A percentile compares a stretch with the other conserved stretches of the same genome.
Evolutionary conservation across 1,284 basidiomycete genomes (phyloP).

Genomic region (Heliocybe sulcata): DNA sequence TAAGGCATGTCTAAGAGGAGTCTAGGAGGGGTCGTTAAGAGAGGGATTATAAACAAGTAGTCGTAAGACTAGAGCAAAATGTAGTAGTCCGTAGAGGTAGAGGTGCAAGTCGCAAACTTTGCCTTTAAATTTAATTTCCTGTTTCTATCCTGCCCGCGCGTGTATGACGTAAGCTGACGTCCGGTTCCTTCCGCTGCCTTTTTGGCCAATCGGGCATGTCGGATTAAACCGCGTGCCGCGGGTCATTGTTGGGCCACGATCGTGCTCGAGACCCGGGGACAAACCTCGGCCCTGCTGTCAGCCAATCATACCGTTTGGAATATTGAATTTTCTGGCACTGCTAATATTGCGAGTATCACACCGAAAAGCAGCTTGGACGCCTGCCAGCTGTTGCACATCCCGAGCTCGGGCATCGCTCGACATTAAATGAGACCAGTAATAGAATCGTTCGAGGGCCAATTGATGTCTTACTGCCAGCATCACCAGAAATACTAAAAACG

Average conservation of each 20-base stretch:
- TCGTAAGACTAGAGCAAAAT: background rate
- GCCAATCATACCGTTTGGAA: background rate
- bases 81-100: background rate
- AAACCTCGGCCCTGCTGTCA: background rate
- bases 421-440: no score
- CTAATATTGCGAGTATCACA: no score
- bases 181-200: background rate
- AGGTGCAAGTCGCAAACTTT: background rate
- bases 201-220: background rate
- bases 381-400: no score
- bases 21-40: constrained; percentile 17
- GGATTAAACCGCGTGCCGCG: background rate
- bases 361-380: no score
- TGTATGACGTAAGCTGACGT: background rate
- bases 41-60: constrained; percentile 7
- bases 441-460: no score
- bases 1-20: constrained; percentile 24
- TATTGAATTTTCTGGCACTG: background rate
- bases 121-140: background rate
- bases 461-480: no score
- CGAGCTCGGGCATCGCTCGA: no score
- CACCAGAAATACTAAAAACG: no score
- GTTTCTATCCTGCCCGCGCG: background rate
- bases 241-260: background rate
- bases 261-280: background rate